A percentile compares a stretch with the other conserved stretches of the same genome.
phyloP scores from a whole-genome alignment of 495 filamentous ascomycete genomes.

The Trichoderma reesei region DNA sequence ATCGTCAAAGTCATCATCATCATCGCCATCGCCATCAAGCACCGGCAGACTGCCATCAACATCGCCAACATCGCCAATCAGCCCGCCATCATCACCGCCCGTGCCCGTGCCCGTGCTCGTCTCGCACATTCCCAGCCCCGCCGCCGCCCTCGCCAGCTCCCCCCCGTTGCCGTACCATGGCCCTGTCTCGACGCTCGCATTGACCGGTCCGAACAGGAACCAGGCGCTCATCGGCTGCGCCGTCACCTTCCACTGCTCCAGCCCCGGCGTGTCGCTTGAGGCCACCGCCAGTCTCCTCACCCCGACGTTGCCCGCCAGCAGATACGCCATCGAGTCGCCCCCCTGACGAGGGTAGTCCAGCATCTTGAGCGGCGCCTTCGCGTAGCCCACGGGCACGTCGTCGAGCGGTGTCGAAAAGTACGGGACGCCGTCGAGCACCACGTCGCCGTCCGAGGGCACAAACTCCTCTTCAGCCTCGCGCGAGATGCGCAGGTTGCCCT shows the following conservation, averaged over 20 bases:
- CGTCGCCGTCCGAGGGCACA: neutral
- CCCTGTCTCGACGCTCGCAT: neutral
- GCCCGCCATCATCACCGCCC: neutral
- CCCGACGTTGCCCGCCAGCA: slow-evolving; percentile 22
- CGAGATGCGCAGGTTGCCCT: slow-evolving; percentile 19
- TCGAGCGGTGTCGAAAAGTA: slow-evolving; percentile 19
- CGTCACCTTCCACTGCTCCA: slow-evolving; percentile 15
- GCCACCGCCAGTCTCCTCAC: slow-evolving; percentile 14
- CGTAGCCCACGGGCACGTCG: slow-evolving; percentile 22
- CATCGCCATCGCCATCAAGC: neutral
- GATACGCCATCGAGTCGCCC: slow-evolving; percentile 16
- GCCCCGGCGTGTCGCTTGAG: slow-evolving; percentile 10
- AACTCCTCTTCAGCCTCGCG: neutral
- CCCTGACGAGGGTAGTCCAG: slow-evolving; percentile 15
- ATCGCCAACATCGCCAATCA: neutral
- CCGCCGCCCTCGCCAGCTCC: neutral
- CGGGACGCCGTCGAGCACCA: slow-evolving; percentile 16
- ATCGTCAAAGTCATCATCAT: neutral
- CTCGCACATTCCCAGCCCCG: slow-evolving; percentile 7
- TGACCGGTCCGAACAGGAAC: slow-evolving; percentile 12
- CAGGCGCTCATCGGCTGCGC: slow-evolving; percentile 21
- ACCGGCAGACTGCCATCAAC: neutral
- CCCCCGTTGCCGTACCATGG: neutral
- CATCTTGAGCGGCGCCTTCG: slow-evolving; percentile 22
- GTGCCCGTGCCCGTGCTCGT: neutral